Evolutionary conservation across 352 stramenopile species (phyloP), one percentile per base, ranked within the genome.

Genomic region (Phytophthora tubulina): DNA sequence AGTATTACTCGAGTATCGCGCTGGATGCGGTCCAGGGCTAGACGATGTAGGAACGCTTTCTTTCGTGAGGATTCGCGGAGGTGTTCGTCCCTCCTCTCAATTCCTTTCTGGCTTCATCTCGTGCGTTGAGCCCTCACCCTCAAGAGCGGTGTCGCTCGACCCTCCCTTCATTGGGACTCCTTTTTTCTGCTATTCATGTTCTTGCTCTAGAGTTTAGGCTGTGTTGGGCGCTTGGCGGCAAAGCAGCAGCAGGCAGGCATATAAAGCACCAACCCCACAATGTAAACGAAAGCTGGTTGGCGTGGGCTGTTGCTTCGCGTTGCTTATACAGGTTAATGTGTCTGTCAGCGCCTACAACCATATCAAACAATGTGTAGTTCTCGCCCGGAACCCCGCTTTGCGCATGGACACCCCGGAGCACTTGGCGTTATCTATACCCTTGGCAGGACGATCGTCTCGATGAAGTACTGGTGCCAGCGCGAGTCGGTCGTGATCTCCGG

Each of bases 381-480:
- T 69, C 36, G 11, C n/a, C 10, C 4, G 45, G 9, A 35, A 3
- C 9, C 11, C 6, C 1, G 48, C 48, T 33, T 45, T 45, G 39
- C 39, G 39, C 42, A 31, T 31, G 15, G 14, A 27, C 21, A 49
- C 6, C 42, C 42, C 30, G 15, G 42, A 49, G 42, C 30, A 48
- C 35, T 17, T 55, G 4, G 7, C 5, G 2, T 48, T 55, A 70
- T 76, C 63, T 85, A 84, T 42, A 91, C 46, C 11, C 72, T 58
- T 15, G 86, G 82, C 27, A 90, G 67, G 44, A 86, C 80, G 41
- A 94, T 76, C n/a, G 73, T 77, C 63, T 95, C 79, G 44, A 97
- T 70, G 79, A 99, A 99, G 73, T 98, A 98, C 62, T 93, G 79
- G 76, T 99, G 96, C 97, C 97, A 99, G 48, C 93, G 83, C 58